Base-by-base conservation (phyloP, 176 grass and related monocot genomes). In the Avena insularis region DNA sequence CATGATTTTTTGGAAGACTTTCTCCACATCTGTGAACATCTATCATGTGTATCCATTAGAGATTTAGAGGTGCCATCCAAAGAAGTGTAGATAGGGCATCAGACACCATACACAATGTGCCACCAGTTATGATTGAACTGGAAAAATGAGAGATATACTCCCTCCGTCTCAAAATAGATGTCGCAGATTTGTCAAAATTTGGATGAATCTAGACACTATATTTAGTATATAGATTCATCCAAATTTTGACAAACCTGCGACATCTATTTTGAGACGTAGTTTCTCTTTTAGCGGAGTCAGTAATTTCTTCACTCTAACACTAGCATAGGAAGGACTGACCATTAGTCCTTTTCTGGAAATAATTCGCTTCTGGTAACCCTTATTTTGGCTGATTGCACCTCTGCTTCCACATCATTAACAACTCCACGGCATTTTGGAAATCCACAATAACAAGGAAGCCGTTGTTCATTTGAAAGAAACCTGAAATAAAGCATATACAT, bases 331-430 rank as follows among this genome's bases (percentile, higher is more conserved):
- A 84, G 31, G 19, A 78, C 86, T 89, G 59, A 99, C 87, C 90
- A 80, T 91, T 86, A 90, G 54, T 94, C 78, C 61, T 84, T 89
- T 87, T 80, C 87, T 55, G 83, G 84, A 88, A 87, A 85, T 75
- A 99, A 86, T 87, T 94, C 94, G 77, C 94, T 83, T 86, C 78
- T 92, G 45, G 81, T 80, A 58, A 99, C 88, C 66, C 88, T 94
- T 91, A 99, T 83, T 89, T 94, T 96, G 59, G 92, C 73, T 70
- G 80, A 74, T 70, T 93, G 92, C 29, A 83, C 83, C 81, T 95
- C 90, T 72, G 97, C 75, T 91, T 99, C 97, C 65, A 90, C 85
- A 75, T 99, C 97, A 91, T 99, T 99, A 86, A 99, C 97, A 67
- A 99, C 89, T 75, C 97, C 92, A 63, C 94, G 92, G 51, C 97